Base-by-base conservation (phyloP, 129 eudicot species). In the Pulicaria dysenterica region DNA sequence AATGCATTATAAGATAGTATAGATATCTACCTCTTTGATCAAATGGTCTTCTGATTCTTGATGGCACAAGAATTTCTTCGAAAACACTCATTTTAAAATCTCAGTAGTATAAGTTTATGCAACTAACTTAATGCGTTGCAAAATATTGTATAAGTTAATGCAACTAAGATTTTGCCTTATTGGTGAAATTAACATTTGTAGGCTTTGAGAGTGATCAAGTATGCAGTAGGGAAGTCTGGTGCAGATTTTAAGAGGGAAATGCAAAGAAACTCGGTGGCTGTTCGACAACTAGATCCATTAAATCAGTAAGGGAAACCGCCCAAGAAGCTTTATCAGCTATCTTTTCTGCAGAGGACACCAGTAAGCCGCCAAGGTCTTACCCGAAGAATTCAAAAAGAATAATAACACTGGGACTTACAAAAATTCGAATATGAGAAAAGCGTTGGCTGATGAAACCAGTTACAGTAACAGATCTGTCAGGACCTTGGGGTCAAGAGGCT, bases 171-270 rank as follows among this genome's bases (percentile, higher is more conserved):
- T n/a, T n/a, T n/a, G n/a, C n/a, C 31, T 24, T 24, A 24, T 24
- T 24, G 31, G 58, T 73, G 40, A 45, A 17, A 59, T 39, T 31
- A 39, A 39, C 15, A 44, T 76, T 34, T 80, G 48, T 73, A 94
- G 98, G 98, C 95, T 46, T 75, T 94, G 64, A 87, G 98, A 70
- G 78, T 90, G 70, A 94, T 94, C 73, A 94, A 94, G 83, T 94
- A 90, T 84, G 86, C 91, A 9, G 96, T 94, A 61, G 96, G 93
- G 42, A 94, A 94, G 83, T 88, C 97, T 3, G 96, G 98, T 73
- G 83, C 85, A n/a, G 98, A 94, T 80, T 94, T 94, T 56, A 87
- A 87, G 85, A 89, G 95, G 77, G 98, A 92, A 80, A 87, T 92
- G 89, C 96, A 89, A 73, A 89, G 98, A 80, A 84, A 89, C 76